Conservation (phyloP, 2,329 filamentous ascomycete species). For the Hypoxylon sp. region DNA sequence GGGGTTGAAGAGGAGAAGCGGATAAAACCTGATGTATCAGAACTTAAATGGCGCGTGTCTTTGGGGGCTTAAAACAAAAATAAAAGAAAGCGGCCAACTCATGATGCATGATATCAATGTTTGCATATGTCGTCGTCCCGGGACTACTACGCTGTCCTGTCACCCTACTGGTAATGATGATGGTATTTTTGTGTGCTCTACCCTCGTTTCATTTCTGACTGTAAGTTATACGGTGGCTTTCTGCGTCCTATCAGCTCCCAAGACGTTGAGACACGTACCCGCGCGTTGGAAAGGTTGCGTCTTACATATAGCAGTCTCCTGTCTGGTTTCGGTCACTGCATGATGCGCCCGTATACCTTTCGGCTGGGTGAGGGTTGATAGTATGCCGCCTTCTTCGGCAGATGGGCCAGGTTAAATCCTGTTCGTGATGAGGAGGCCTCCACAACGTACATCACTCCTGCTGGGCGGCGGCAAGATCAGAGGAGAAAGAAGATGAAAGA, state of each 20-base stretch:
- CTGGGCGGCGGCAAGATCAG: slow-evolving; percentile 23
- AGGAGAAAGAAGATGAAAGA: background rate
- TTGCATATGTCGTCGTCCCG: slow-evolving; percentile 27
- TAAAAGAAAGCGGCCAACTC: slow-evolving; percentile 33
- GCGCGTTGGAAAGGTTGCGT: slow-evolving; percentile 27
- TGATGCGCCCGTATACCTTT: slow-evolving; percentile 26
- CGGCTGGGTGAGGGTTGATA: slow-evolving; percentile 21
- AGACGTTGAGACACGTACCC: slow-evolving; percentile 18
- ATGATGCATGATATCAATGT: slow-evolving; percentile 30
- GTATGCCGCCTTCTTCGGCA: slow-evolving; percentile 35
- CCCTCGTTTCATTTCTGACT: slow-evolving; percentile 1
- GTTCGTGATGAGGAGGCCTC: slow-evolving; percentile 27
- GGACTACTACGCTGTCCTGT: slow-evolving; percentile 38
- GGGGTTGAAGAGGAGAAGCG: background rate
- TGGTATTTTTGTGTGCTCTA: background rate
- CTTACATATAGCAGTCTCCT: slow-evolving; percentile 17
- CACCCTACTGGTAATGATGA: slow-evolving; percentile 36
- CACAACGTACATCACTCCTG: slow-evolving; percentile 29
- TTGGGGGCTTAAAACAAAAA: slow-evolving; percentile 36
- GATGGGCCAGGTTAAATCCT: slow-evolving; percentile 16
- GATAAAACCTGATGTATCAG: slow-evolving; percentile 35
- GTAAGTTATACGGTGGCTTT: slow-evolving; percentile 18
- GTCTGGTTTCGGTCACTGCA: slow-evolving; percentile 21
- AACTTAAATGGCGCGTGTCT: slow-evolving; percentile 30
- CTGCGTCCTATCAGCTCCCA: slow-evolving; percentile 28